Base-by-base conservation (phyloP, 2,329 filamentous ascomycete genomes). In the Aspergillus ustus region DNA sequence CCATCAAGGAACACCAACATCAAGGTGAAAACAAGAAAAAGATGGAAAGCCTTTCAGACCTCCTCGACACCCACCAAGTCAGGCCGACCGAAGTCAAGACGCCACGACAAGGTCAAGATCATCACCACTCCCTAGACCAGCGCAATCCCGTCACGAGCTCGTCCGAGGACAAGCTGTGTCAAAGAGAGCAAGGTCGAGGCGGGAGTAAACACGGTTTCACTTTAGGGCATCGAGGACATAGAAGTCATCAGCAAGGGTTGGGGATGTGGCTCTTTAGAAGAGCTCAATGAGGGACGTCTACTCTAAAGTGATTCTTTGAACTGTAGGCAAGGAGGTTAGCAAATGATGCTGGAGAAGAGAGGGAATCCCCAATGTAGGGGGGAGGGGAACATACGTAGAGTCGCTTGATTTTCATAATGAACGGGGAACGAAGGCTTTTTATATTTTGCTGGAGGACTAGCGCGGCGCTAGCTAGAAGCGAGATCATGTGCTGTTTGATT, bases 291-390 rank as follows among this genome's bases (percentile, higher is more conserved):
- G 86, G 90, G 75, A 93, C 88, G 88, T 91, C 85, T 89, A 93
- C 92, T 97, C 93, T 93, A 96, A 96, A 96, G 91, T 92, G 91
- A 94, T 94, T 93, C 91, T 92, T 80, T 81, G 79, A 80, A 81
- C 78, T 80, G 73, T 73, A 59, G 62, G 46, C 28, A 58, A 34
- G 46, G 54, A 48, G 25, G 69, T 73, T 67, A 73, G 71, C 48
- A 64, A 46, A 25, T 52, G 44, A 46, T 48, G 45, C 40, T 51
- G 9, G 4, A 29, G 17, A 40, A 48, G 43, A 40, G 46, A 57
- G 53, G 29, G 28, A 17, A 43, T 58, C 31, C 50, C 54, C 59
- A 70, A 63, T 53, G 66, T 72, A 70, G 60, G 67, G 72, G 69
- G 66, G 50, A 60, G 67, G 63, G 51, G 57, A 64, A 75, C 75